A percentile compares a stretch with the other conserved stretches of the same genome.
Evolutionary conservation across 2,329 filamentous ascomycete species (phyloP).

Genomic region (Cladosporium phlei): DNA sequence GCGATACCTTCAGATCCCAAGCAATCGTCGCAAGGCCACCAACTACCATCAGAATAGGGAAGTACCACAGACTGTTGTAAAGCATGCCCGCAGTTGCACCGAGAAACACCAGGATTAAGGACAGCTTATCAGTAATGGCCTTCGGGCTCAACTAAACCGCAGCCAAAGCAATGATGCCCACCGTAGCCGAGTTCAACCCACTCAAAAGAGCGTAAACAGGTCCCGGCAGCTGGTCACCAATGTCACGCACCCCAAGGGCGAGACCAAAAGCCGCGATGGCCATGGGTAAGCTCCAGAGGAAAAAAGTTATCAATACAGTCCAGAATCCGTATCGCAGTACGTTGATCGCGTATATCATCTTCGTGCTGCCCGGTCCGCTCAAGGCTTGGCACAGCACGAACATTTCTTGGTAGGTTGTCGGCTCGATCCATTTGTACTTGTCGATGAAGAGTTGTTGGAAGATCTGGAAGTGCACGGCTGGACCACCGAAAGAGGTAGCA

Average conservation of each 20-base stretch:
- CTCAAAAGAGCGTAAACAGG: slow-evolving; percentile 66
- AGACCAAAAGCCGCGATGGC: slow-evolving; percentile 66
- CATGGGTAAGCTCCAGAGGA: slow-evolving; percentile 65
- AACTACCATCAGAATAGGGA: slow-evolving; percentile 58
- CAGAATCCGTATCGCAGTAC: slow-evolving; percentile 58
- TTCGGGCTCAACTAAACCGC: slow-evolving; percentile 60
- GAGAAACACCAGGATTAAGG: slow-evolving; percentile 60
- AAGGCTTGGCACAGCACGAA: slow-evolving; percentile 66
- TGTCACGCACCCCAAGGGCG: slow-evolving; percentile 58
- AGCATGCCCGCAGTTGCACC: slow-evolving; percentile 61
- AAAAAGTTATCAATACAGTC: slow-evolving; percentile 55
- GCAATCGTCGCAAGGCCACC: slow-evolving; percentile 51
- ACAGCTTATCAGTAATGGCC: slow-evolving; percentile 60
- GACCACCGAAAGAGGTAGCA: slow-evolving; percentile 42
- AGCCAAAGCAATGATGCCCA: slow-evolving; percentile 67
- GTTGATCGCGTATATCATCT: slow-evolving; percentile 67
- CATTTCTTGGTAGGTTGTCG: slow-evolving; percentile 67
- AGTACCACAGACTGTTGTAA: slow-evolving; percentile 72
- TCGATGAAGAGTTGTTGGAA: slow-evolving; percentile 58
- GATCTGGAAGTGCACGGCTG: slow-evolving; percentile 66
- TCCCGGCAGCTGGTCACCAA: slow-evolving; percentile 54
- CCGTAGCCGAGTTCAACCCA: slow-evolving; percentile 66
- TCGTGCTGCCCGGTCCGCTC: slow-evolving; percentile 64
- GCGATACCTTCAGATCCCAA: slow-evolving; percentile 44
- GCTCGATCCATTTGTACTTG: slow-evolving; percentile 61